phyloP scores from a whole-genome alignment of 352 stramenopile genomes.

The Globisporangium canariense region DNA sequence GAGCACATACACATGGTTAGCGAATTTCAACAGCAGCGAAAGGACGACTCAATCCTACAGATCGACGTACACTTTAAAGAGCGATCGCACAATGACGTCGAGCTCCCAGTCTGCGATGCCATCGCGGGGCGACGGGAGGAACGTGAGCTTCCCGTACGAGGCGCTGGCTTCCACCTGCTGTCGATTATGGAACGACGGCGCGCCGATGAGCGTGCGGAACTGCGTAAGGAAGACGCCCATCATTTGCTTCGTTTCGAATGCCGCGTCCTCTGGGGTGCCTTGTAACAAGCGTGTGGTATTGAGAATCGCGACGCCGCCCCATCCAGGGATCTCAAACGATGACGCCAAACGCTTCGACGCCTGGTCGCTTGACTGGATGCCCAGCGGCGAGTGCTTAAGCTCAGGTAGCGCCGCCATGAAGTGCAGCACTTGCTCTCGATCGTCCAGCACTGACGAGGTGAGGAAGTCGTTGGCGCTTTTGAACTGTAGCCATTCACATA shows the following conservation, averaged over 20 bases:
- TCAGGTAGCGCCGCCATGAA: slow-evolving; percentile 72
- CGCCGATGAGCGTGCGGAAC: slow-evolving; percentile 55
- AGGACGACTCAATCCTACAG: background rate
- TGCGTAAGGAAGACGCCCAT: slow-evolving; percentile 70
- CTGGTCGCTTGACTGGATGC: slow-evolving; percentile 33
- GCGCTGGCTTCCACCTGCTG: slow-evolving; percentile 24
- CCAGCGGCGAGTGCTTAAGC: slow-evolving; percentile 42
- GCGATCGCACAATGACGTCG: slow-evolving; percentile 43
- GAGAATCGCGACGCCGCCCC: slow-evolving; percentile 60
- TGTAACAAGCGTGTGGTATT: slow-evolving; percentile 25
- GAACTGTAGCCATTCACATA: slow-evolving; percentile 35
- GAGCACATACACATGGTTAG: background rate
- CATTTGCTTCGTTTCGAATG: slow-evolving; percentile 38
- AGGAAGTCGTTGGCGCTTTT: slow-evolving; percentile 78
- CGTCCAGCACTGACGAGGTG: slow-evolving; percentile 54
- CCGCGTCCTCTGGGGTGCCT: background rate
- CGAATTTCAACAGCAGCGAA: background rate
- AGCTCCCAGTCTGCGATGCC: slow-evolving; percentile 76
- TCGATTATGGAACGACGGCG: slow-evolving; percentile 48
- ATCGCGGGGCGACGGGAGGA: slow-evolving; percentile 44
- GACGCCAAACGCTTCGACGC: slow-evolving; percentile 25
- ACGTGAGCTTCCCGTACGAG: slow-evolving; percentile 22
- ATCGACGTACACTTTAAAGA: slow-evolving; percentile 37
- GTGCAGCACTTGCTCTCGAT: slow-evolving; percentile 73
- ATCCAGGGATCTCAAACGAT: slow-evolving; percentile 71